Base-by-base conservation (phyloP, 805 yeast species). In the Blastobotrys mokoenaii region DNA sequence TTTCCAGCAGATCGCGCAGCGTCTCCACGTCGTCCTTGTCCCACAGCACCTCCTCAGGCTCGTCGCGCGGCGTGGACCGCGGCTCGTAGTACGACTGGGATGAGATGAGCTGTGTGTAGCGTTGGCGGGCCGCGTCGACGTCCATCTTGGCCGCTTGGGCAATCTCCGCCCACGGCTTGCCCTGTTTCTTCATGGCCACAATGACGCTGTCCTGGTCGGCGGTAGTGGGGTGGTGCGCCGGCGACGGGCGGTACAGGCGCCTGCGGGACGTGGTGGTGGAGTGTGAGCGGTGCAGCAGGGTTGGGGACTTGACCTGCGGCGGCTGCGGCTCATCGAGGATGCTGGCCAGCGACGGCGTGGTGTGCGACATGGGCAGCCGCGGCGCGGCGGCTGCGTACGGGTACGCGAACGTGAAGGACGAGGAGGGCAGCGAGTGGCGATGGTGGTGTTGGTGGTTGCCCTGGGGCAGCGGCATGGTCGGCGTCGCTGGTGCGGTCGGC, bases 111-210 rank as follows among this genome's bases (percentile, higher is more conserved):
- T 81, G 88, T 59, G 82, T 87, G 54, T 82, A 82, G 46, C 88
- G 64, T 55, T 80, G 80, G 48, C 87, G 66, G 1, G 86, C 87
- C 1, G 87, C 82, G 33, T 81, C 79, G 33, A 77, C 72, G 4
- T 81, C 84, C 15, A 80, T 79, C 3, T 73, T 72, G 2, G 82
- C 71, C 3, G 66, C 62, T 43, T 76, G 76, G 0, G 88, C 87
- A 36, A 83, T 82, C 49, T 81, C 85, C 3, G 73, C 77, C 89
- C 89, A 83, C 1, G 78, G 64, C 50, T 74, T 76, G 30, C 88
- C 86, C 45, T 72, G 69, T 45, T 68, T 70, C 58, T 81, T 80
- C 56, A 82, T 60, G 10, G 67, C 63, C 4, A 83, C 71, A 35
- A 83, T 82, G 64, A 77, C 50, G 2, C 71, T 74, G 58, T 83